phyloP scores from a whole-genome alignment of 352 stramenopile genomes.

The Chrysophaeum taylorii region DNA sequence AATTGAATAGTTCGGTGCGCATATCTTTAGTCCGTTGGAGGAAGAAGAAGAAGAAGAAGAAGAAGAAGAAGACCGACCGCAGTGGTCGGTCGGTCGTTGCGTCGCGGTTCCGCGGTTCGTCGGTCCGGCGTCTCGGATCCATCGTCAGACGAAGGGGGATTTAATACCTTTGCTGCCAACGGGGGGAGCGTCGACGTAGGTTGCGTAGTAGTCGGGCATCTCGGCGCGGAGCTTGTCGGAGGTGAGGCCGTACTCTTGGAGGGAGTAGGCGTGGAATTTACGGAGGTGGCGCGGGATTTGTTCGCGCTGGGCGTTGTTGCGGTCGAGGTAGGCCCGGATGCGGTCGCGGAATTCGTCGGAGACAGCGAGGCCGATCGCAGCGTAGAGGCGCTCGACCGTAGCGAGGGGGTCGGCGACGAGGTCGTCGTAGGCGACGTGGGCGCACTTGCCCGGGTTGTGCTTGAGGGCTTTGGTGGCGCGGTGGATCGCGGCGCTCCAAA shows the following conservation, averaged over 20 bases:
- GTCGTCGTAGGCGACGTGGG: constrained; percentile 28
- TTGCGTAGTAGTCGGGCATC: too few species aligned
- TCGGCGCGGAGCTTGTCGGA: neutral
- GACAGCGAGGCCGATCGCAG: constrained; percentile 18
- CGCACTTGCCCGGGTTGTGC: neutral
- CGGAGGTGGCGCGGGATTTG: neutral
- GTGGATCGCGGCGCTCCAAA: neutral
- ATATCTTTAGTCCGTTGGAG: too few species aligned
- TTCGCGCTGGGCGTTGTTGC: constrained; percentile 1
- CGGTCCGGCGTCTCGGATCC: too few species aligned
- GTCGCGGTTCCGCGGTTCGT: too few species aligned
- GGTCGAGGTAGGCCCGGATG: constrained; percentile 20
- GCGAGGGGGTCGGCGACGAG: constrained; percentile 25
- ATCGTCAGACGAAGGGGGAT: too few species aligned
- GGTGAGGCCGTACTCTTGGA: neutral
- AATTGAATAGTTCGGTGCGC: too few species aligned
- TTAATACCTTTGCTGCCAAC: too few species aligned
- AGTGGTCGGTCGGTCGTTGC: too few species aligned
- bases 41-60: too few species aligned
- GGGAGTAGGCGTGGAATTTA: neutral
- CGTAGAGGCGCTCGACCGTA: constrained; percentile 25
- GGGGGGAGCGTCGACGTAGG: too few species aligned
- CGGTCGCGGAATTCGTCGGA: constrained; percentile 21
- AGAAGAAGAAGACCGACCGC: too few species aligned
- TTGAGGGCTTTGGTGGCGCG: neutral